Conservation (phyloP, 352 stramenopile genomes). For the Globisporangium nagaii region DNA sequence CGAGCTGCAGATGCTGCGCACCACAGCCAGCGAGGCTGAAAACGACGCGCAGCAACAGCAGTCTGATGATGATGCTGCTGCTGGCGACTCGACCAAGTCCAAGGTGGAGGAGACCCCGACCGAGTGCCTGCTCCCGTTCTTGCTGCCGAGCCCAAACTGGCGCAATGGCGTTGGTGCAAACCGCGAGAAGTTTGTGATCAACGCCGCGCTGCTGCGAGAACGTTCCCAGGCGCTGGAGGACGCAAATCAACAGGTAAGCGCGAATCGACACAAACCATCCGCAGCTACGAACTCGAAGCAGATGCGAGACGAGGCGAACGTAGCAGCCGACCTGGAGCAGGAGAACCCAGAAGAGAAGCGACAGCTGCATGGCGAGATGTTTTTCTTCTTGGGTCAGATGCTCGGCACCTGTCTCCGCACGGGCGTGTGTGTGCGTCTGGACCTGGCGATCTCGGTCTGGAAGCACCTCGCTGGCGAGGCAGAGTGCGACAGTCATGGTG, state of each 20-base stretch:
- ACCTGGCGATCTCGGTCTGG: slow-evolving; percentile 67
- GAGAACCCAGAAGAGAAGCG: slow-evolving; percentile 45
- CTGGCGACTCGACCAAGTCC: not conserved
- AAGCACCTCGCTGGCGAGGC: slow-evolving; percentile 61
- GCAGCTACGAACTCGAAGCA: not conserved
- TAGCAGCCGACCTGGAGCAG: not conserved
- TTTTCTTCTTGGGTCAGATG: slow-evolving; percentile 88
- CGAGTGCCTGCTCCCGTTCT: slow-evolving; percentile 73
- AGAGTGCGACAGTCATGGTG: slow-evolving; percentile 6
- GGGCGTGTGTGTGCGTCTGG: slow-evolving; percentile 66
- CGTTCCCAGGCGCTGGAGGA: not conserved
- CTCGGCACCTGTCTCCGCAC: slow-evolving; percentile 85
- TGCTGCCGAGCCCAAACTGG: slow-evolving; percentile 87
- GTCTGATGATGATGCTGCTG: no score
- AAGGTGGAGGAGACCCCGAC: slow-evolving; percentile 11
- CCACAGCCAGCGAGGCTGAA: slow-evolving; percentile 8
- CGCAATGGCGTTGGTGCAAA: slow-evolving; percentile 68
- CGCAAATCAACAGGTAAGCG: not conserved
- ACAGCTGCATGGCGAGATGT: slow-evolving; percentile 78
- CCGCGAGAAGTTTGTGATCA: slow-evolving; percentile 84
- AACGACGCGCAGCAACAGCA: not conserved
- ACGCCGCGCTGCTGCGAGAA: slow-evolving; percentile 27
- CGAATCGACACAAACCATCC: not conserved
- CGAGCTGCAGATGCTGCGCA: slow-evolving; percentile 46
- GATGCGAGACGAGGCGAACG: not conserved